Base-by-base conservation (phyloP, 1,139 yeast species). In the Blastobotrys serpentis region DNA sequence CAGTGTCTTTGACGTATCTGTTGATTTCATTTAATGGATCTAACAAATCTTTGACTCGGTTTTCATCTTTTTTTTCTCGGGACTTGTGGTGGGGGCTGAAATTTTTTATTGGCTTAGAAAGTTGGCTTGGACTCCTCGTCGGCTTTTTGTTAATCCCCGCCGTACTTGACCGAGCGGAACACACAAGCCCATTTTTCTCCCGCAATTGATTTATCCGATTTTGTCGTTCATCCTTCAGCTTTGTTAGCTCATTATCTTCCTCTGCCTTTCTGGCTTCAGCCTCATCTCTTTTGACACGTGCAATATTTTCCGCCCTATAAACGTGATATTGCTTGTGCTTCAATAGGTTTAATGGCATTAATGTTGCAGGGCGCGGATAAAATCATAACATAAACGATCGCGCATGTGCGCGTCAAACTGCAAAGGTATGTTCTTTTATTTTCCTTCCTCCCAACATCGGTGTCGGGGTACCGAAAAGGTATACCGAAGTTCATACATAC, bases 281-380 rank as follows among this genome's bases (percentile, higher is more conserved):
- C 46, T 64, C 68, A 43, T 64, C 68, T n/a, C 61, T 52, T 17
- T 53, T 43, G 1, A 64, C 68, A n/a, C 63, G 56, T 44, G 55
- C 68, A 8, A 63, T 53, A 32, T 63, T 64, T 13, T 48, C 54
- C n/a, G 54, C 44, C 26, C 53, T 60, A 51, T 60, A 48, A n/a
- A 64, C 68, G 53, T 64, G 61, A 50, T 64, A 64, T 19, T 67
- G 61, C 48, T 64, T 64, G 50, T 64, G 66, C 33, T 58, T 56
- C 18, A 62, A 56, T 10, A 62, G 53, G 40, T 63, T 62, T 18
- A 62, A 42, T 13, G 67, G 67, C 67, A 63, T 63, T 34, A 18
- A 13, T 34, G 21, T 17, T 32, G 37, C 11, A 14, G 21, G 22
- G 7, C 11, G 11, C 37, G 18, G 37, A 32, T 32, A 32, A 32